phyloP scores from a whole-genome alignment of 1,284 basidiomycete species.

The Cryptococcus hybrid region DNA sequence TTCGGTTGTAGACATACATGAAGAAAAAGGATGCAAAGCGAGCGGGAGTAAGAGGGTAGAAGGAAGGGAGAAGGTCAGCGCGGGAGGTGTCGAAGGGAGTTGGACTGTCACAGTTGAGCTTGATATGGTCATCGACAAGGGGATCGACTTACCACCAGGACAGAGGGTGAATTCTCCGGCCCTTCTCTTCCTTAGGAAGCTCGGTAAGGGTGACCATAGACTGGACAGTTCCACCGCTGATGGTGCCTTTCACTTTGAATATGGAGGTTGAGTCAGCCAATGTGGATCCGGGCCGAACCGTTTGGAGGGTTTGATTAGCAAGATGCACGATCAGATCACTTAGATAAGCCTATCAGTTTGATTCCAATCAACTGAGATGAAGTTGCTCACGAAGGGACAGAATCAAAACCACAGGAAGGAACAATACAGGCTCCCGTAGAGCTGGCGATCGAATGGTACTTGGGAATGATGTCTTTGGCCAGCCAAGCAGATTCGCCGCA shows the following conservation, averaged over 20 bases:
- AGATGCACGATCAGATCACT: constrained; percentile 62
- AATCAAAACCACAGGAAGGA: constrained; percentile 69
- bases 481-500: constrained; percentile 60
- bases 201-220: constrained; percentile 56
- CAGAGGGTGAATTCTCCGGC: constrained; percentile 32
- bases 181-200: constrained; percentile 51
- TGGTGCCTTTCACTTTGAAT: constrained; percentile 55
- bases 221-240: constrained; percentile 70
- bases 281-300: constrained; percentile 48
- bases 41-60: constrained; percentile 50
- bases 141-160: constrained; percentile 22
- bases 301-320: constrained; percentile 53
- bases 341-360: not conserved
- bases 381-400: constrained; percentile 59
- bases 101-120: not conserved
- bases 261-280: constrained; percentile 55
- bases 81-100: constrained; percentile 41
- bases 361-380: not conserved
- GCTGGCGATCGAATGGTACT: constrained; percentile 65
- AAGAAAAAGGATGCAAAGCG: constrained; percentile 60
- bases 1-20: constrained; percentile 63
- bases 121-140: not conserved
- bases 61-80: constrained; percentile 55
- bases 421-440: constrained; percentile 67
- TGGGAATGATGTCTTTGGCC: constrained; percentile 54